Evolutionary conservation across 106 monocot species (phyloP).

Genomic region (Acorus gramineus): DNA sequence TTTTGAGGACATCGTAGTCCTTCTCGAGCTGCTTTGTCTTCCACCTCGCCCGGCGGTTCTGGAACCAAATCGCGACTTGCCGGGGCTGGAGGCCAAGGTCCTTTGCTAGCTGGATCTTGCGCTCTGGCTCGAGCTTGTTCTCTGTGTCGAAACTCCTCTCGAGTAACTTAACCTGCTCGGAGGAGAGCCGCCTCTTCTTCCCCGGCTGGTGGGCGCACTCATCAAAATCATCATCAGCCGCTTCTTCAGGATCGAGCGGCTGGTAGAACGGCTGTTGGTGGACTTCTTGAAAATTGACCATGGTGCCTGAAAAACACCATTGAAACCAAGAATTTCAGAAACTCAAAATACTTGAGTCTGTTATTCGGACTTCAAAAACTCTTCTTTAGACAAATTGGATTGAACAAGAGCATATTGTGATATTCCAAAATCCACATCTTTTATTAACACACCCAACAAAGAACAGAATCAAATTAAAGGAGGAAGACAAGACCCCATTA

Average conservation of each 20-base stretch:
- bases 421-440: too few relatives aligned
- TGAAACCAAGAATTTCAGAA: neutral
- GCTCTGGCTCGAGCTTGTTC: slow-evolving; percentile 61
- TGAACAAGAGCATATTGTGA: too few relatives aligned
- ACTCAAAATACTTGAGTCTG: neutral
- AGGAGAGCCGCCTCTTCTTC: slow-evolving; percentile 51
- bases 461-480: too few relatives aligned
- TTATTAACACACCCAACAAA: too few relatives aligned
- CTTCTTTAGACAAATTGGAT: too few relatives aligned
- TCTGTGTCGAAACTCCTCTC: slow-evolving; percentile 57
- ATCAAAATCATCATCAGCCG: slow-evolving; percentile 17
- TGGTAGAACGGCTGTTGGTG: slow-evolving; percentile 9
- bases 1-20: slow-evolving; percentile 41
- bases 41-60: slow-evolving; percentile 69
- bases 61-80: slow-evolving; percentile 73
- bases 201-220: slow-evolving; percentile 33
- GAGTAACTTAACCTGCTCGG: slow-evolving; percentile 36
- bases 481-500: too few relatives aligned
- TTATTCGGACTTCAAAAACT: too few relatives aligned
- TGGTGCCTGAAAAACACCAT: slow-evolving; percentile 36
- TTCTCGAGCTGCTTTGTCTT: slow-evolving; percentile 69
- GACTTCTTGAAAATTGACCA: slow-evolving; percentile 40
- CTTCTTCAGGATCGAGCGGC: slow-evolving; percentile 18
- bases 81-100: slow-evolving; percentile 52
- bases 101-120: slow-evolving; percentile 50